Percentiles rank a stretch among this genome's conserved stretches.
These are phyloP conservation scores for Emericellopsis atlantica DNA, from an alignment of 2,329 filamentous ascomycete species.

Conservation along the genomic window DNA sequence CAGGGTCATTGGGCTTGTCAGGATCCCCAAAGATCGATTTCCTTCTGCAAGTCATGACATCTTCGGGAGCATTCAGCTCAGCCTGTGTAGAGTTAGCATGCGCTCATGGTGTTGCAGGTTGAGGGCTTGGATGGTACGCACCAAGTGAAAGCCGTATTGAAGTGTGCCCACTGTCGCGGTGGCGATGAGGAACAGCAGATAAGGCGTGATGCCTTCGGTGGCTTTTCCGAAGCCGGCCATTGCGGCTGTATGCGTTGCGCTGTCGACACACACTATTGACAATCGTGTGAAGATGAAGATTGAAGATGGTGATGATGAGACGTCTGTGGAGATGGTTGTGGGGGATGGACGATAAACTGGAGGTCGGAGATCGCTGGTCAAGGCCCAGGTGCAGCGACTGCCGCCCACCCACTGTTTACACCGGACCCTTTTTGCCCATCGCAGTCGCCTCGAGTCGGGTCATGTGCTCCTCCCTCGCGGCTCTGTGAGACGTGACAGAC, in stretches of 20 bases:
- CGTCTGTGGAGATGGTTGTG: too few species aligned
- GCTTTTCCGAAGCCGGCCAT: constrained; percentile 17
- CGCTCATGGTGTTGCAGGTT: neutral
- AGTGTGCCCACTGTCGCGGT: constrained; percentile 76
- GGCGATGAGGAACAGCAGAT: constrained; percentile 64
- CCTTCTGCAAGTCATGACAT: constrained; percentile 78
- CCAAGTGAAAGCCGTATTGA: constrained; percentile 90
- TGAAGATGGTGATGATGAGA: too few species aligned
- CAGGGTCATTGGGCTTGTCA: constrained; percentile 25
- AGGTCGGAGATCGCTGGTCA: too few species aligned
- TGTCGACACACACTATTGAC: too few species aligned
- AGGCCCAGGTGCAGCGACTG: too few species aligned
- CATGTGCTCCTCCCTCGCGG: too few species aligned
- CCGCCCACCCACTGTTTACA: too few species aligned
- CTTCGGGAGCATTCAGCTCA: constrained; percentile 89
- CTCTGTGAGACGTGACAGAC: too few species aligned
- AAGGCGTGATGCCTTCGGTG: constrained; percentile 46
- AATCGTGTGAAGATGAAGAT: too few species aligned
- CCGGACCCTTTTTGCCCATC: too few species aligned
- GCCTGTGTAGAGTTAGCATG: constrained; percentile 32
- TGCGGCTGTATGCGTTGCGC: neutral
- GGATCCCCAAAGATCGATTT: constrained; percentile 17
- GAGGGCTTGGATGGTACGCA: constrained; percentile 25
- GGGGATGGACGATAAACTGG: too few species aligned
- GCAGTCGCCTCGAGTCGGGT: too few species aligned